Base-by-base conservation (phyloP, 2,329 filamentous ascomycete genomes). In the Paraphaeosphaeria minitans region DNA sequence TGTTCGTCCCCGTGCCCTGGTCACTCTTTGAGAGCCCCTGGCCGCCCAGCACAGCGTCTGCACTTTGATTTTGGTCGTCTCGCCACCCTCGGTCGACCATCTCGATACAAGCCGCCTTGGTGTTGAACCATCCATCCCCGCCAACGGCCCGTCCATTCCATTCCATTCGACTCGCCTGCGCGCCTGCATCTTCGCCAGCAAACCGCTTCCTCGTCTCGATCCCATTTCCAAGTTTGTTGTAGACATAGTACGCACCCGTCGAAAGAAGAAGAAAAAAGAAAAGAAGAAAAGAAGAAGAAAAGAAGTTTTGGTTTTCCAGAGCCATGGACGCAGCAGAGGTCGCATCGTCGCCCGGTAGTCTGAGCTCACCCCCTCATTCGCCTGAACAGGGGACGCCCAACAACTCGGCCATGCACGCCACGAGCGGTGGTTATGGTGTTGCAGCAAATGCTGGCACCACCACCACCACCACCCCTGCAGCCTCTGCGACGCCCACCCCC, bases 281-380 rank as follows among this genome's bases (percentile, higher is more conserved):
- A n/a, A n/a, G n/a, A n/a, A n/a, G n/a, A n/a, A n/a, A n/a, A n/a
- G n/a, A n/a, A n/a, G n/a, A n/a, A n/a, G n/a, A n/a, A n/a, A n/a
- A n/a, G n/a, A 43, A 24, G 31, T 57, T 62, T 58, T 52, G 46
- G 62, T 65, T 35, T 66, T 65, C 52, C 58, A 60, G 65, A 57
- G 62, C 66, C 50, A 77, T 75, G 74, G 71, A 72, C 55, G 60
- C 60, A 43, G 55, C 55, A 56, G 67, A 72, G 48, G 72, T 68
- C 64, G 70, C 71, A 39, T 75, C 71, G 52, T 76, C 75, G 60
- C 71, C 72, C 29, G 75, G 71, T 56, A 73, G 71, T 64, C 66
- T 75, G 57, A 74, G 74, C 63, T 76, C 73, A 50, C 71, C 73
- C 39, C 75, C 75, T 54, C 73, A 77, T 68, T 76, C 74, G 68